A percentile compares a stretch with the other conserved stretches of the same genome.
Evolutionary conservation across 768 basidiomycete species (phyloP).

Genomic region (Flagelloscypha sp.): DNA sequence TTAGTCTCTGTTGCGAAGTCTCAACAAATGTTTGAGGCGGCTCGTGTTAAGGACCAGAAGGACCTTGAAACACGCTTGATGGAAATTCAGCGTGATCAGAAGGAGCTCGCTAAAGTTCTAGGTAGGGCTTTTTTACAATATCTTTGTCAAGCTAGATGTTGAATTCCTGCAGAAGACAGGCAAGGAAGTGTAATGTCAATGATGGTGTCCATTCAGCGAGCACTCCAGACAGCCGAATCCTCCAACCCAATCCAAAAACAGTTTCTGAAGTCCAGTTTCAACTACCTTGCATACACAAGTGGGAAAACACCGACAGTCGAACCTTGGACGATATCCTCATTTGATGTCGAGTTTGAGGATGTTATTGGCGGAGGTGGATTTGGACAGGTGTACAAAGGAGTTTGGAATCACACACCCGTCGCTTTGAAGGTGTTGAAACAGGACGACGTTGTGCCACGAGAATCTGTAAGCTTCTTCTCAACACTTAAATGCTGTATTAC

Average conservation of each 20-base stretch:
- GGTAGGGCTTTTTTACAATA: constrained; percentile 2
- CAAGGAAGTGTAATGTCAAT: constrained; percentile 13
- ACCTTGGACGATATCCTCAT: constrained; percentile 18
- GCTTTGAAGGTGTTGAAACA: constrained; percentile 9
- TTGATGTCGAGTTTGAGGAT: constrained; percentile 18
- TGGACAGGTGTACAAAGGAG: constrained; percentile 10
- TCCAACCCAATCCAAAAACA: constrained; percentile 8
- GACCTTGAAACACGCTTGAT: constrained; percentile 7
- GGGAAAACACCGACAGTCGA: constrained; percentile 10
- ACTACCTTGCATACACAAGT: constrained; percentile 13
- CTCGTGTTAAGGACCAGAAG: constrained; percentile 12
- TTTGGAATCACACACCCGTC: constrained; percentile 10
- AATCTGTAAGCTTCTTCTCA: background rate
- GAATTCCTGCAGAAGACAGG: constrained; percentile 6
- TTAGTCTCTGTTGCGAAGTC: no score
- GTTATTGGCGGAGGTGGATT: constrained; percentile 13
- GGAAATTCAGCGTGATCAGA: constrained; percentile 11
- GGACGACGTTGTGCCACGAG: constrained; percentile 5
- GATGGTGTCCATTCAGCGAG: constrained; percentile 15
- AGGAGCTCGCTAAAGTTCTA: constrained; percentile 9
- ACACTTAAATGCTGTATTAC: no score
- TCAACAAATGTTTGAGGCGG: no score
- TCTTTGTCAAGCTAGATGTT: no score
- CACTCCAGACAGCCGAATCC: constrained; percentile 6
- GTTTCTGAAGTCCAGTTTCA: constrained; percentile 14